Conservation (phyloP, 1,139 yeast species). For the Taphrina betulina region DNA sequence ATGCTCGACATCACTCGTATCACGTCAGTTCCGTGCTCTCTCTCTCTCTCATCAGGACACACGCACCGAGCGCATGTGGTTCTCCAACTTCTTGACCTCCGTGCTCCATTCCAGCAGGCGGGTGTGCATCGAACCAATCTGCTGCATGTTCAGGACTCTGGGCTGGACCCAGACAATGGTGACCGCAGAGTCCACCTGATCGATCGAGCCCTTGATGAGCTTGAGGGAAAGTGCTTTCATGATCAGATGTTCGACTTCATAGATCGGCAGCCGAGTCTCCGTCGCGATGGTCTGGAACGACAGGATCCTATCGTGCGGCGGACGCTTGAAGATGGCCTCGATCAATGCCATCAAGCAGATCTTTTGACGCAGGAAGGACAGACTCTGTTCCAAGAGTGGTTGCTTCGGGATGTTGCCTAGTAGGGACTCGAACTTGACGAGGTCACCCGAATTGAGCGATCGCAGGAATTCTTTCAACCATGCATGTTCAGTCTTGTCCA, state of each 20-base stretch:
- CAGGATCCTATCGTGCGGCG: constrained; percentile 70
- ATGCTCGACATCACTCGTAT: too few species aligned
- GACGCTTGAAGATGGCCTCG: constrained; percentile 79
- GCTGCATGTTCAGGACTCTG: constrained; percentile 77
- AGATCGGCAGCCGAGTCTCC: constrained; percentile 65
- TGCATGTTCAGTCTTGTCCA: constrained; percentile 54
- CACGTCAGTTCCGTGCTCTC: too few species aligned
- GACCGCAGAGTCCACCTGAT: constrained; percentile 76
- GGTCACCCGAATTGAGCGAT: constrained; percentile 75
- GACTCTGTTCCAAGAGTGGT: constrained; percentile 61
- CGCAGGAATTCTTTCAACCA: constrained; percentile 76
- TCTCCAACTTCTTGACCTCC: constrained; percentile 65
- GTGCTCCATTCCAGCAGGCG: constrained; percentile 75
- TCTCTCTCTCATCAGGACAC: too few species aligned
- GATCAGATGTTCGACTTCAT: constrained; percentile 83
- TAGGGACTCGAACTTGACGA: constrained; percentile 58
- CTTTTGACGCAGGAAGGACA: constrained; percentile 78
- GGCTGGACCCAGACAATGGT: constrained; percentile 95
- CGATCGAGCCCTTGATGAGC: constrained; percentile 79
- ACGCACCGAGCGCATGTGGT: too few species aligned
- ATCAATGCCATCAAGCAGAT: constrained; percentile 88
- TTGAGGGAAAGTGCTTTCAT: constrained; percentile 88
- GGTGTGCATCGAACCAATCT: constrained; percentile 71
- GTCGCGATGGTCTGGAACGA: constrained; percentile 70
- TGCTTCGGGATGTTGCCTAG: constrained; percentile 50